A percentile compares a stretch with the other conserved stretches of the same genome.
Evolutionary conservation across 139 green algal species (phyloP).

Genomic region (Chlorella ohadii): DNA sequence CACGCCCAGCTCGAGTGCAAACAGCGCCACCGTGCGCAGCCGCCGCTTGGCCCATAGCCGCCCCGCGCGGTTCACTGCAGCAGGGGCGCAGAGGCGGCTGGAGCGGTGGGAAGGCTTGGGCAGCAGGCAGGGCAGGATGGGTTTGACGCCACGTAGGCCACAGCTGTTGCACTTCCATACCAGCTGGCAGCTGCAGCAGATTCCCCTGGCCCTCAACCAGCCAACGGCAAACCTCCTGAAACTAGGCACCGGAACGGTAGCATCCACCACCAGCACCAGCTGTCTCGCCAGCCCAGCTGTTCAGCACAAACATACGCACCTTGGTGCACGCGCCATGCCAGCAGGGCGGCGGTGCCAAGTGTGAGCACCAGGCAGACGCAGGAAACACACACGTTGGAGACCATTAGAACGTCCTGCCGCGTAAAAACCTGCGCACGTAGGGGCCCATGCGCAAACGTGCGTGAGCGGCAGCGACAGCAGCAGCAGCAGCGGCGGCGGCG

Average conservation of each 20-base stretch:
- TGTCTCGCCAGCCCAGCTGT: no score
- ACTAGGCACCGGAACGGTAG: no score
- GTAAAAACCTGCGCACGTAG: background rate
- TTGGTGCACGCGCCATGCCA: background rate
- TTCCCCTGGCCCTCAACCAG: no score
- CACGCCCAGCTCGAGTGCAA: constrained; percentile 8
- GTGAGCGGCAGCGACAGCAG: background rate
- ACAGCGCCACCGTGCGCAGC: background rate
- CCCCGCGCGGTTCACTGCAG: constrained; percentile 16
- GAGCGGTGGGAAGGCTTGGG: no score
- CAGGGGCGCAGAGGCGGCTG: background rate
- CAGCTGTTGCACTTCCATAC: no score
- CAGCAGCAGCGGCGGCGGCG: background rate
- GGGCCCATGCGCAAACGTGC: no score
- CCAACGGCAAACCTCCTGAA: background rate
- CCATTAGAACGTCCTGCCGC: background rate
- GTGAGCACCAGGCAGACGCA: background rate
- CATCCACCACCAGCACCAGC: no score
- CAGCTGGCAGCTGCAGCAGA: no score
- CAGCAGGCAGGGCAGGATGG: no score
- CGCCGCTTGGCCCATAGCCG: background rate
- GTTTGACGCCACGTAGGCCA: no score
- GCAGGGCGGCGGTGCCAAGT: background rate
- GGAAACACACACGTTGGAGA: background rate
- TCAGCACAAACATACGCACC: background rate